Conservation (phyloP, 2,329 filamentous ascomycete species). For the Cercospora janseana region DNA sequence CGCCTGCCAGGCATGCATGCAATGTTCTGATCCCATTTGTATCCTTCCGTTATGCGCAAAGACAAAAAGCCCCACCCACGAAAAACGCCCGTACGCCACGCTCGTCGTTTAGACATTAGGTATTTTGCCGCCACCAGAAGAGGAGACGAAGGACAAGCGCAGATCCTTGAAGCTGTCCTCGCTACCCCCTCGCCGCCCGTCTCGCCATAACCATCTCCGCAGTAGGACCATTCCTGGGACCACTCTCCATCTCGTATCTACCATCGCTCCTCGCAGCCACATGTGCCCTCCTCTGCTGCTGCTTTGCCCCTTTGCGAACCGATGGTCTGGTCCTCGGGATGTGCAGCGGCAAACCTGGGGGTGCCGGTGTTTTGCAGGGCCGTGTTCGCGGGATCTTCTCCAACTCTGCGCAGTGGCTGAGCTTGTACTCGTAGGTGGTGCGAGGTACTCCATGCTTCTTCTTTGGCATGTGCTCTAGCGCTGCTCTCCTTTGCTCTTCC, state of each 20-base stretch:
- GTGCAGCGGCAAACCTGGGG: background rate
- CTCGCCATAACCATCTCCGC: constrained; percentile 1
- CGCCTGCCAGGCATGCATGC: too few relatives aligned
- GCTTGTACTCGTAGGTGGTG: constrained; percentile 3
- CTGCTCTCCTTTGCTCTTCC: constrained; percentile 2
- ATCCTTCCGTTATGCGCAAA: background rate
- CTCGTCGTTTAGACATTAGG: constrained; percentile 8
- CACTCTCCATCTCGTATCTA: constrained; percentile 1
- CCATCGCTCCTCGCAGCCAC: background rate
- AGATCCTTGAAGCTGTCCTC: constrained; percentile 2
- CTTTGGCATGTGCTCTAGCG: constrained; percentile 1
- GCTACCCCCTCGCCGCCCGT: background rate
- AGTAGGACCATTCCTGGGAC: background rate
- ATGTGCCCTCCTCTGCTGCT: background rate
- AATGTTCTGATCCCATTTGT: too few relatives aligned
- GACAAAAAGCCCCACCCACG: background rate
- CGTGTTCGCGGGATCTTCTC: constrained; percentile 1
- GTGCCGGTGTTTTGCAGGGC: background rate
- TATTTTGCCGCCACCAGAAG: constrained; percentile 4
- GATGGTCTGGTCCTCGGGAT: constrained; percentile 1
- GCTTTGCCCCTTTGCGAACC: background rate
- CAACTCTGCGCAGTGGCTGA: constrained; percentile 1
- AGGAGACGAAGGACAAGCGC: too few relatives aligned
- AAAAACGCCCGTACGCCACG: constrained; percentile 1
- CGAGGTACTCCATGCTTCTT: constrained; percentile 2